Evolutionary conservation across 441 rosid species (phyloP).

Genomic region (Gossypium trilobum): DNA sequence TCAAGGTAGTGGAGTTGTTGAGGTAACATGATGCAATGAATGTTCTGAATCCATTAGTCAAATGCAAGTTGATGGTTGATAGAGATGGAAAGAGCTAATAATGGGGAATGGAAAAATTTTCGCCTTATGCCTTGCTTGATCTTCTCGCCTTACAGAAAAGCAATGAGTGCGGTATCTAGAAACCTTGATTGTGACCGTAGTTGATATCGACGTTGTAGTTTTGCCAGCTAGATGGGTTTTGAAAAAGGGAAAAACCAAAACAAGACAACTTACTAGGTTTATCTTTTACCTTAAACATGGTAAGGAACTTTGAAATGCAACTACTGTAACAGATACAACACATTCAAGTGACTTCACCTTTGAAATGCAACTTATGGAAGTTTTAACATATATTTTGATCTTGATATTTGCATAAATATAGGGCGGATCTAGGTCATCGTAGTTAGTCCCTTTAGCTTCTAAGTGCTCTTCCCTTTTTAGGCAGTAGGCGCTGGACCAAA

Average conservation of each 20-base stretch:
- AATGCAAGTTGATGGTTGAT: not conserved
- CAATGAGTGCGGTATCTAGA: not conserved
- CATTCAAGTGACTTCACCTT: not conserved
- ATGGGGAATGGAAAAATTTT: not conserved
- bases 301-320: not conserved
- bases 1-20: conserved; percentile 8
- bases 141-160: not conserved
- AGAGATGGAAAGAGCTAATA: not conserved
- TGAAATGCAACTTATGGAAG: not conserved
- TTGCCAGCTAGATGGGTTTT: not conserved
- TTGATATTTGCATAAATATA: not conserved
- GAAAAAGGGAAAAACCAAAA: not conserved
- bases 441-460: conserved; percentile 9
- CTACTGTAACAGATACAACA: not conserved
- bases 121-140: not conserved
- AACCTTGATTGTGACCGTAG: conserved; percentile 1
- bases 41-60: conserved; percentile 6
- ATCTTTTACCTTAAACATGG: not conserved
- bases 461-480: not conserved
- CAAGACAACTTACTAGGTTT: not conserved
- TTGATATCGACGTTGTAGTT: not conserved
- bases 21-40: not conserved
- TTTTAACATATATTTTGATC: not conserved
- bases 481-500: conserved; percentile 9
- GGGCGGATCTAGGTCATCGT: not conserved